phyloP scores from a whole-genome alignment of 169 alveolate species.

The Plasmodium adleri region DNA sequence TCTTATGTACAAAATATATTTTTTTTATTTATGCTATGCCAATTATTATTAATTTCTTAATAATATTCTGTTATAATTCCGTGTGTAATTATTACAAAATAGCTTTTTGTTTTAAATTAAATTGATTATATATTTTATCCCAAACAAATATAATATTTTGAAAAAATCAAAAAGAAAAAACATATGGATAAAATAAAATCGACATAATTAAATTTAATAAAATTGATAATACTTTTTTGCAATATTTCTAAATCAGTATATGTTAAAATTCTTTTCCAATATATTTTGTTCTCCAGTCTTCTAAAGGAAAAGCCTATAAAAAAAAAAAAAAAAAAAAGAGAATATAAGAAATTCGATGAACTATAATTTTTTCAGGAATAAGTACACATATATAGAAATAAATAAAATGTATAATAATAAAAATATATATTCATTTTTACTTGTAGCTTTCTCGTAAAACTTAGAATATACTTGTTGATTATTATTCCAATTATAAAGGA shows the following conservation, averaged over 20 bases:
- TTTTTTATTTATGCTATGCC: no score
- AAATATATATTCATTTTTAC: constrained; percentile 8
- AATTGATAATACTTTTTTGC: no score
- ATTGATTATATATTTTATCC: no score
- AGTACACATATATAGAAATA: background rate
- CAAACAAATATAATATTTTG: no score
- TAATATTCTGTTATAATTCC: background rate
- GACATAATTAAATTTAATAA: no score
- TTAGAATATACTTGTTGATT: constrained; percentile 53
- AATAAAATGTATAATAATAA: no score
- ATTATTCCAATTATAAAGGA: constrained; percentile 77
- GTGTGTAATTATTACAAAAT: background rate
- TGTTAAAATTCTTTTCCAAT: constrained; percentile 1
- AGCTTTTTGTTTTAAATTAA: background rate
- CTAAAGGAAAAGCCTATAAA: constrained; percentile 49
- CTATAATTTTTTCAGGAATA: background rate
- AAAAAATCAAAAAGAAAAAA: no score
- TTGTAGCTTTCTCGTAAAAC: constrained; percentile 68
- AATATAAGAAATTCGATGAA: background rate
- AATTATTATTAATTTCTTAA: no score
- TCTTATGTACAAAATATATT: no score
- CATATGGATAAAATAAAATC: no score
- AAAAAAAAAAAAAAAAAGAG: constrained; percentile 3
- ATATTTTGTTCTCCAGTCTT: constrained; percentile 63
- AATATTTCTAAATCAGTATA: no score